Evolutionary conservation across 306 rosid species (phyloP), one percentile per base, ranked within the genome.

Genomic region (Cucurbita maxima): DNA sequence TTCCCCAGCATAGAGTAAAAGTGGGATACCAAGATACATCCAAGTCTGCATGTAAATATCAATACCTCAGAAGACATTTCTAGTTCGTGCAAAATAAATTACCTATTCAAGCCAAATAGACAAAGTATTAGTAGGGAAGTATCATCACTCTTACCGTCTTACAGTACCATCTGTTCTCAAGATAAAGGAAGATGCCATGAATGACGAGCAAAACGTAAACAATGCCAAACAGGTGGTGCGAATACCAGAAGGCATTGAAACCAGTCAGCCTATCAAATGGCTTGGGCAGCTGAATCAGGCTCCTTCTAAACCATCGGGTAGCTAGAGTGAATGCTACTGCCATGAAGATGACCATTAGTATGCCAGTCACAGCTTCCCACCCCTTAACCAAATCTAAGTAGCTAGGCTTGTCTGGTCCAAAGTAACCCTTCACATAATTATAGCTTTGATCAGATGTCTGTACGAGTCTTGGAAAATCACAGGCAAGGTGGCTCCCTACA

Each of bases 241-340:
- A 95, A 87, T 95, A 95, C 97, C 99, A 95, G 84, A 95, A 95
- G 72, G 99, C 97, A 66, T 95, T 95, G 86, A 78, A 95, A 70
- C 99, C 99, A 11, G 96, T 95, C 75, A 91, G 90, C 85, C 96
- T 85, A 74, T 83, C 88, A 80, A 95, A 85, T 52, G 99, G 99
- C 82, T 83, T 88, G 48, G 99, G 99, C 25, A 95, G 85, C 86
- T 91, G 91, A 81, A 95, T 79, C 75, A 82, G 86, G 86, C 82
- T 95, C 76, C 91, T 82, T 79, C 99, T 82, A 84, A 89, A 88
- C 99, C 99, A 88, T 63, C 85, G 80, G 37, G 99, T 95, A 20
- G 97, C 97, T 40, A 95, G 99, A 8, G 85, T 91, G 85, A 95
- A 95, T 12, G 99, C 96, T 71, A 91, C 79, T 15, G 81, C 69